Evolutionary conservation across 2,329 filamentous ascomycete genomes (phyloP), one percentile per base, ranked within the genome.

Genomic region (Cryphonectria carpinicola): DNA sequence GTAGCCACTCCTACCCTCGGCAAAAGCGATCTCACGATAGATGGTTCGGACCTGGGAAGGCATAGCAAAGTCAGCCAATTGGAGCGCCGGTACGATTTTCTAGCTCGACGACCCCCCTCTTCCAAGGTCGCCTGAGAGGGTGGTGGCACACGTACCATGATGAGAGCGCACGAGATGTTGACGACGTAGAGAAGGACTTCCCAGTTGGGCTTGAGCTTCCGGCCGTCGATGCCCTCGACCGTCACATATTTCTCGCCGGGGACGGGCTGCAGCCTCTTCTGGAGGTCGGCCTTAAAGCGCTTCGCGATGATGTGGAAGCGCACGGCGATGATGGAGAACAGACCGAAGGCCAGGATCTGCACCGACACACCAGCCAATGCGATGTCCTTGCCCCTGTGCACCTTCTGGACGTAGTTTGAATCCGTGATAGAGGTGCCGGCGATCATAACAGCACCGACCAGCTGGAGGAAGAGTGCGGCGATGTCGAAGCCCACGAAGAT

Each of bases 291-390:
- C 6, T 73, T 74, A 73, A 83, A 84, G 35, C 75, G 76, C 69
- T 78, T 80, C 1, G 82, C 83, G 5, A 80, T 82, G 67, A 84
- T 84, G 72, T 85, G 82, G 74, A 86, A 86, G 8, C 84, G 81
- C 3, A 80, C 76, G 0, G 84, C 83, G 7, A 84, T 76, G 37
- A 86, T 69, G 5, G 79, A 80, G 69, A 86, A 86, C 3, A 86
- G 76, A 0, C 84, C 83, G 70, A 86, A 86, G 1, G 81, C 84
- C 0, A 74, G 74, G 17, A 86, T 77, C 70, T 86, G 84, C 1
- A 83, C 70, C n/a, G 77, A 77, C 8, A 84, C 80, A n/a, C 82
- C 82, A 4, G 76, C 75, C 25, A 82, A 75, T 2, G 82, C 82
- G 46, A 84, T 78, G 10, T 76, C 70, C 70, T 81, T 82, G 17